phyloP scores from a whole-genome alignment of 2,329 filamentous ascomycete species.

The Aspergillus vadensis region DNA sequence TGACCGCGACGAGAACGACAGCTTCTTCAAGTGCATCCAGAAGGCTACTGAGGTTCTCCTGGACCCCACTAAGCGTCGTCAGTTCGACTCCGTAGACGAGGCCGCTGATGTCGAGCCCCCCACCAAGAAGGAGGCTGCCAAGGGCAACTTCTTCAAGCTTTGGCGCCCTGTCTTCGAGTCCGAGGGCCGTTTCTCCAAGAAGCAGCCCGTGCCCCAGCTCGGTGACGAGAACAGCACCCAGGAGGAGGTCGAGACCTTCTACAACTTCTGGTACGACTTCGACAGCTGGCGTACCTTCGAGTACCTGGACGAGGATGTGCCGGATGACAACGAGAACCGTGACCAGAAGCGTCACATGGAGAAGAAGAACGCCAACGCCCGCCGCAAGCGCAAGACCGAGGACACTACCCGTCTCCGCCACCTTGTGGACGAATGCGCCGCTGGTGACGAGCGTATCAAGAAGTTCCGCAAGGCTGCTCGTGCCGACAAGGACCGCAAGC shows the following conservation, averaged over 20 bases:
- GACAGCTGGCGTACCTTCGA: conserved; percentile 98
- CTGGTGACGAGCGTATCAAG: conserved; percentile 93
- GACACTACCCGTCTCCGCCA: conserved; percentile 89
- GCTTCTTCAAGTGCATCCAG: conserved; percentile 99
- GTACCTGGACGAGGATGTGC: conserved; percentile 98
- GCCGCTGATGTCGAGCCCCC: conserved; percentile 89
- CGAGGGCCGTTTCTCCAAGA: conserved; percentile 90
- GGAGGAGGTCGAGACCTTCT: conserved; percentile 91
- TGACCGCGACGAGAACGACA: conserved; percentile 80
- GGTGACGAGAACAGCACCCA: conserved; percentile 81
- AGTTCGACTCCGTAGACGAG: conserved; percentile 97
- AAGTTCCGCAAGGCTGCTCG: conserved; percentile 89
- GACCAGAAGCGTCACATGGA: conserved; percentile 98
- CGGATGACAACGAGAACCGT: conserved; percentile 97
- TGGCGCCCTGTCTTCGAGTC: conserved; percentile 89
- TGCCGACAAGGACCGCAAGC: conserved; percentile 95
- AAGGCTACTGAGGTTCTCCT: conserved; percentile 93
- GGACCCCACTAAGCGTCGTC: conserved; percentile 87
- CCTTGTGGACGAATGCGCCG: conserved; percentile 82
- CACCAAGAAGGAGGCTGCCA: conserved; percentile 82
- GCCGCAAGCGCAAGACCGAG: conserved; percentile 99
- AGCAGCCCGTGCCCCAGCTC: conserved; percentile 81
- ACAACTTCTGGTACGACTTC: conserved; percentile 99
- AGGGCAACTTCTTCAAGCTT: conserved; percentile 91
- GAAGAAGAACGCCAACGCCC: conserved; percentile 95